Percentiles rank a stretch among this genome's conserved stretches.
These are phyloP conservation scores for peach (Prunus persica) DNA, from an alignment of 306 rosid species.

Conservation along the genomic window Prunus_persica_NCBIv2 NC_034010.1:15806001-15806500, in stretches of 20 bases:
- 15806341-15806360: not conserved
- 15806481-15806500: not conserved
- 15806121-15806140: not conserved
- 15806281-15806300: not conserved
- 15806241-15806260: conserved; percentile 10
- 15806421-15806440: not conserved
- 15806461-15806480: not conserved
- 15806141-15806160: not conserved
- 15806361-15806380: not conserved
- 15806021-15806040: too few relatives aligned
- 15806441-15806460: not conserved
- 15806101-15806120: not conserved
- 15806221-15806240: not conserved
- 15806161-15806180: not conserved
- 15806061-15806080: not conserved
- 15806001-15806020: too few relatives aligned
- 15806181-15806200: conserved; percentile 3
- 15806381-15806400: not conserved
- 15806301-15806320: not conserved
- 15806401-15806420: not conserved
- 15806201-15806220: conserved; percentile 1
- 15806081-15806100: not conserved
- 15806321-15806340: not conserved
- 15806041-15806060: too few relatives aligned
- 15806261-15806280: conserved; percentile 10